Conservation (phyloP, 1,284 basidiomycete genomes). For the Polyporus tsugae region DNA sequence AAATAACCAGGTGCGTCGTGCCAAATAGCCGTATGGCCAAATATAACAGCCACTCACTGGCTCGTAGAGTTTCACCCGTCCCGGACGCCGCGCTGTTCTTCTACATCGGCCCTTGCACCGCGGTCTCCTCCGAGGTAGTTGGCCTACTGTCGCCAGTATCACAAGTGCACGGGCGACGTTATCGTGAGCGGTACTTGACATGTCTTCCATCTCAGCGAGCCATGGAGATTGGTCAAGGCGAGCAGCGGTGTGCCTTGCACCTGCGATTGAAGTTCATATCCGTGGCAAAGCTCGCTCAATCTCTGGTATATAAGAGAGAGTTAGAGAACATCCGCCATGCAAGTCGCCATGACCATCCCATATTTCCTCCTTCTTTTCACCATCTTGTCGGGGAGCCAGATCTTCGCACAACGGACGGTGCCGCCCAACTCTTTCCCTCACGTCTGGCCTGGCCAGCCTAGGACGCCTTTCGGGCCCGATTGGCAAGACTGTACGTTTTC, state of each 20-base stretch:
- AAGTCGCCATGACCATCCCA: not conserved
- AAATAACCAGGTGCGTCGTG: not conserved
- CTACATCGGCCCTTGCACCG: not conserved
- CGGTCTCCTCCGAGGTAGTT: not conserved
- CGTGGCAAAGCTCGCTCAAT: not conserved
- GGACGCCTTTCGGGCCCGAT: constrained; percentile 38
- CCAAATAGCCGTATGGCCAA: not conserved
- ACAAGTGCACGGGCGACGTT: not conserved
- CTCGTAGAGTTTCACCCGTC: not conserved
- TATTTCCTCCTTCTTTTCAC: not conserved
- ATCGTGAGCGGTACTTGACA: not conserved
- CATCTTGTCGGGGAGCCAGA: not conserved
- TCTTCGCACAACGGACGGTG: not conserved
- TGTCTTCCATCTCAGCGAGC: not conserved
- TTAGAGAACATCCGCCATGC: not conserved
- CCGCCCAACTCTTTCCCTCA: constrained; percentile 35
- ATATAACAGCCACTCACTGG: not conserved
- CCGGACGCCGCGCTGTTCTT: not conserved
- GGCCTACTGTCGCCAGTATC: not conserved
- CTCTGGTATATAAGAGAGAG: not conserved
- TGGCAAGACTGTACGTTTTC: constrained; percentile 43
- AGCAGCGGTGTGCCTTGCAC: not conserved
- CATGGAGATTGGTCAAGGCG: not conserved
- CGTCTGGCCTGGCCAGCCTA: constrained; percentile 36
- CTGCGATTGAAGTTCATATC: not conserved